Evolutionary conservation across 1,284 basidiomycete genomes (phyloP), one percentile per base, ranked within the genome.

Genomic region (Amylostereum chailletii): DNA sequence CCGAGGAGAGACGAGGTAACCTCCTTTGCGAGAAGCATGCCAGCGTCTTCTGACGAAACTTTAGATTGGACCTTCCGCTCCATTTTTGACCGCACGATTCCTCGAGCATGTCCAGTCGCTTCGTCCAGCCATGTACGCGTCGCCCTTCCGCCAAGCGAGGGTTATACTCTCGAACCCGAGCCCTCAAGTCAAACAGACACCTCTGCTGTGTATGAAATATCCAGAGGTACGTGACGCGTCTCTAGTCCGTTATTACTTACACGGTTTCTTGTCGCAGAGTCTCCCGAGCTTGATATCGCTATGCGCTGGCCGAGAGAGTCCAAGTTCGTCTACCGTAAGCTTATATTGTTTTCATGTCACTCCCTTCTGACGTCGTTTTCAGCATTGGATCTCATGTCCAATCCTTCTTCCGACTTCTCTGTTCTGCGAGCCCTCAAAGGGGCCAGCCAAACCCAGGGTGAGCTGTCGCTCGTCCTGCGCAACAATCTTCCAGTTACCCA

Each of bases 31-130:
- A 8, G 48, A 32, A 29, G 40, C 33, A 26, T 41, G 5, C 31
- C 42, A n/a, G 26, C 26, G 38, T 34, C 11, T 52, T 8, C 42
- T 49, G 34, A 46, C 32, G 1, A 26, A 29, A 34, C 5, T 34
- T 19, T 44, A 90, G 90, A 90, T 64, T 94, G 90, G 81, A 86
- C 86, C 2, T 74, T 94, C 46, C 62, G 68, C n/a, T 78, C 75
- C 31, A 60, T 94, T 4, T 95, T 94, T 63, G 83, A 78, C 57
- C 77, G 82, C 34, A 67, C 63, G 1, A 74, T 95, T 39, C 74
- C 80, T 4, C 69, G 75, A 60, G 59, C 77, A 53, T 79, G 88
- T 71, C 74, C 86, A 52, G 67, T 82, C 48, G 73, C 85, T 30
- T 62, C 63, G 32, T 69, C 71, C 2, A 86, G 83, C 62, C 61